Evolutionary conservation across 306 rosid genomes (phyloP), one percentile per base, ranked within the genome.

Genomic region (Fagus sylvatica): DNA sequence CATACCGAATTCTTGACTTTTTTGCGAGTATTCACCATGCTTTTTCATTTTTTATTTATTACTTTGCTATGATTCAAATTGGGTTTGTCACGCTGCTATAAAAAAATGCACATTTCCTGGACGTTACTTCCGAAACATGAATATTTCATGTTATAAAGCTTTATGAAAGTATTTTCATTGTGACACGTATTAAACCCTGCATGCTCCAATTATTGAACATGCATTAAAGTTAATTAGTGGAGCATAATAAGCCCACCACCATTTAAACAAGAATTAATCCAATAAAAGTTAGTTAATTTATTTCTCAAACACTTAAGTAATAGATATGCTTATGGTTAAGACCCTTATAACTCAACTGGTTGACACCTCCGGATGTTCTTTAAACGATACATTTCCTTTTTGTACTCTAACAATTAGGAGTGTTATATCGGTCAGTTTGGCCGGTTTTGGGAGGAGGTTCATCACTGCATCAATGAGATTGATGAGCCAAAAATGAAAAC

Each of bases 1-100:
- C 71, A 55, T 39, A 76, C 90, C 90, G 28, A 85, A 82, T 59
- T 82, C 74, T 86, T 79, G 93, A 91, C 90, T 87, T 84, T 55
- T 7, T 56, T 32, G 1, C 62, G 43, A 69, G 11, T 28, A 19
- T 76, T 77, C 61, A 62, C 79, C 75, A 78, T 76, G 9, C 34
- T 80, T 76, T 82, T 78, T 37, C 76, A 53, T 65, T 16, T 72
- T n/a, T 41, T 64, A 1, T 15, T 75, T 48, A 56, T 76, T 32
- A 41, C 4, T 5, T 12, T n/a, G 30, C 57, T 76, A 33, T 43
- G 49, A 68, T 86, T 75, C 87, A 80, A 79, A 70, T 68, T 22
- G 71, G 9, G 7, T 72, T 56, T 79, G 17, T 67, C 78, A 74
- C 46, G 51, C 51, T 46, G 51, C 11, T 8, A 46, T 46, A 46